Evolutionary conservation across 495 filamentous ascomycete genomes (phyloP).

Genomic region (Glonium stellatum): DNA sequence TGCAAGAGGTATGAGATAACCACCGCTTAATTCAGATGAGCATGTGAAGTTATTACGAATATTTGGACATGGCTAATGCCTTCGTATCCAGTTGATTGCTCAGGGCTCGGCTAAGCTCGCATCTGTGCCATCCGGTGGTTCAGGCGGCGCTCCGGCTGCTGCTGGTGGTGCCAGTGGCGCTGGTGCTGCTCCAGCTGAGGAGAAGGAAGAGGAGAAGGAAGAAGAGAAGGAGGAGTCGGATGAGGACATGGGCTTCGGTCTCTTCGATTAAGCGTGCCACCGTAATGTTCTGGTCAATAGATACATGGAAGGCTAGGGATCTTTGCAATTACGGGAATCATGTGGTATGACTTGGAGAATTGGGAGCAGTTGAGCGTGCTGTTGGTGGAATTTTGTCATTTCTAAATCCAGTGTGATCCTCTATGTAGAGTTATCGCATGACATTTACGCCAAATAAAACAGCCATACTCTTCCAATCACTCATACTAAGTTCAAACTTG

Average conservation of each 20-base stretch:
- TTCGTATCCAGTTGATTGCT: slow-evolving; percentile 65
- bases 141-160: slow-evolving; percentile 57
- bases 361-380: slow-evolving; percentile 27
- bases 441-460: neutral
- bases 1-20: slow-evolving; percentile 66
- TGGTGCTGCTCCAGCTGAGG: slow-evolving; percentile 61
- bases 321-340: slow-evolving; percentile 8
- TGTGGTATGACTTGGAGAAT: slow-evolving; percentile 16
- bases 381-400: neutral
- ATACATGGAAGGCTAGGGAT: neutral
- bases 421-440: neutral
- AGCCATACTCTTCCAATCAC: slow-evolving; percentile 3
- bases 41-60: neutral
- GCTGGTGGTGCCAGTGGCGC: slow-evolving; percentile 60
- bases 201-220: slow-evolving; percentile 62
- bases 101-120: slow-evolving; percentile 91
- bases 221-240: slow-evolving; percentile 88
- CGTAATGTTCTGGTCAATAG: slow-evolving; percentile 3
- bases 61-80: slow-evolving; percentile 1
- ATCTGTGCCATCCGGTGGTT: slow-evolving; percentile 91
- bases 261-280: slow-evolving; percentile 73
- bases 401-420: neutral
- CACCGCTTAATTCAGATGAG: neutral
- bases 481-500: neutral
- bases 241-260: slow-evolving; percentile 99